These are phyloP conservation scores for Globisporangium ultimum DNA, from an alignment of 352 stramenopile genomes.

Conservation along the genomic window DNA sequence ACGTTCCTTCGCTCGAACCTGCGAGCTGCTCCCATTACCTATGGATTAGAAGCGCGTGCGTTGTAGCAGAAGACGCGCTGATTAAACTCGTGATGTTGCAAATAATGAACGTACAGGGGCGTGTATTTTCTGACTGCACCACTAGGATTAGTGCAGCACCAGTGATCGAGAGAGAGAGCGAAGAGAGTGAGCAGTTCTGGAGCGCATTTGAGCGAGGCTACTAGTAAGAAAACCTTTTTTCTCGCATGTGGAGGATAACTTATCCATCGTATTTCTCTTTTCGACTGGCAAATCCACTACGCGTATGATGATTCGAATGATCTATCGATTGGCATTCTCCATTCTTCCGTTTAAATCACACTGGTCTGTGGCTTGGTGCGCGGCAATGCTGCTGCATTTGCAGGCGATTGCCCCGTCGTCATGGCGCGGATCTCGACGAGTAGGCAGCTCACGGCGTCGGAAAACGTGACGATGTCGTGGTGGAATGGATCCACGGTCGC, in stretches of 20 bases:
- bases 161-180: slow-evolving; percentile 22
- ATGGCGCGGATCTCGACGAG: slow-evolving; percentile 31
- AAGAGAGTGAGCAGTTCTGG: slow-evolving; percentile 64
- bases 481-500: slow-evolving; percentile 57
- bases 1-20: neutral
- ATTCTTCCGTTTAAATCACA: neutral
- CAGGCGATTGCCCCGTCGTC: slow-evolving; percentile 5
- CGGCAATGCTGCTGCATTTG: slow-evolving; percentile 7
- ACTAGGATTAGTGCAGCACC: neutral
- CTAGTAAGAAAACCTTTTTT: slow-evolving; percentile 14
- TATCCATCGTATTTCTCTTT: too few relatives aligned
- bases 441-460: slow-evolving; percentile 40
- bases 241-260: too few relatives aligned
- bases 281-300: too few relatives aligned
- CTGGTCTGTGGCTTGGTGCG: too few relatives aligned
- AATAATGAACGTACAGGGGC: neutral
- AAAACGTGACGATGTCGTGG: slow-evolving; percentile 79
- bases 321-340: neutral
- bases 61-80: slow-evolving; percentile 10
- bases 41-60: slow-evolving; percentile 34
- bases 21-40: slow-evolving; percentile 19
- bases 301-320: neutral
- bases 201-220: slow-evolving; percentile 55
- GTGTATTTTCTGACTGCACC: too few relatives aligned
- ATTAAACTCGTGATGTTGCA: slow-evolving; percentile 18